Evolutionary conservation across 1,284 basidiomycete genomes (phyloP).

Genomic region (Sporisorium scitamineum): DNA sequence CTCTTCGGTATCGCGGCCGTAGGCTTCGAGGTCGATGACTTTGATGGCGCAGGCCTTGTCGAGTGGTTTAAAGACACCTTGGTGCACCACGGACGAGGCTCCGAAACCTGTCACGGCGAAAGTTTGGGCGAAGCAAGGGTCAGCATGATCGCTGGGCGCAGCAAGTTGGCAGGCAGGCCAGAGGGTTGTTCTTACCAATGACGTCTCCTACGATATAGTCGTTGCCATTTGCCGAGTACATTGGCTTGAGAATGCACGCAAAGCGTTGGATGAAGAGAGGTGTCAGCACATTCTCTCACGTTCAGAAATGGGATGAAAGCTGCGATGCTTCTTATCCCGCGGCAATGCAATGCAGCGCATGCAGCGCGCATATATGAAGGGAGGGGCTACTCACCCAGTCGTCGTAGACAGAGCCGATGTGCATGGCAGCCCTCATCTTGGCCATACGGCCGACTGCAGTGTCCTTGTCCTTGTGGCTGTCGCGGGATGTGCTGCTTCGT

Average conservation of each 20-base stretch:
- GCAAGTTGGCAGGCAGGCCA: not conserved
- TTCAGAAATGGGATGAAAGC: not conserved
- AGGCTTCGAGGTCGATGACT: conserved; percentile 85
- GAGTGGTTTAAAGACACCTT: conserved; percentile 76
- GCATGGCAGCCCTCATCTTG: conserved; percentile 66
- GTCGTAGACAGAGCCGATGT: conserved; percentile 83
- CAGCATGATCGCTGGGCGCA: not conserved
- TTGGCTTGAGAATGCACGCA: conserved; percentile 18
- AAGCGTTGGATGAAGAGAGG: not conserved
- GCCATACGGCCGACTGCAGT: conserved; percentile 18
- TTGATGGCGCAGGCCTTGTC: conserved; percentile 80
- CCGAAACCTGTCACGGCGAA: conserved; percentile 76
- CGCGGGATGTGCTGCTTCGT: conserved; percentile 28
- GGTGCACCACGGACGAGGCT: conserved; percentile 85
- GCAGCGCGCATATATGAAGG: not conserved
- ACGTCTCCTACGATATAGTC: conserved; percentile 63
- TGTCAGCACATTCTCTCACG: conserved; percentile 8
- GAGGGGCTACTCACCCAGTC: conserved; percentile 74
- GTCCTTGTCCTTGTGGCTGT: conserved; percentile 35
- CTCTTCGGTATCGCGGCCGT: conserved; percentile 62
- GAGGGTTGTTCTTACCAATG: conserved; percentile 44
- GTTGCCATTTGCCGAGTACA: conserved; percentile 47
- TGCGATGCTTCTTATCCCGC: no score
- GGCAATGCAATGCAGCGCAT: not conserved
- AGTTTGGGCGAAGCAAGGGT: not conserved